phyloP scores from a whole-genome alignment of 805 yeast genomes.

The Candida suzukii region DNA sequence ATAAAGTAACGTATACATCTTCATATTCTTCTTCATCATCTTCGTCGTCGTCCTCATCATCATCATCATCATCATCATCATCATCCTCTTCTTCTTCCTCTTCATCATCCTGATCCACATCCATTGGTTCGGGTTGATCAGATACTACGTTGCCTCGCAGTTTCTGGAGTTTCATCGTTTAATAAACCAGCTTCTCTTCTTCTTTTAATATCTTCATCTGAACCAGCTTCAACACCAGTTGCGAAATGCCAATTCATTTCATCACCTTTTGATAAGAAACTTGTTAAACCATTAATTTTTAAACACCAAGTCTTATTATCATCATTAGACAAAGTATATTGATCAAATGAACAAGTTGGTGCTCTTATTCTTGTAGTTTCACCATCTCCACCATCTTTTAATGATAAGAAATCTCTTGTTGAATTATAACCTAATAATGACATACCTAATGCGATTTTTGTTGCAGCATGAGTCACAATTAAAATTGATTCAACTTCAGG shows the following conservation, averaged over 20 bases:
- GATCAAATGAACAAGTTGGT: conserved; percentile 82
- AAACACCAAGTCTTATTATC: conserved; percentile 46
- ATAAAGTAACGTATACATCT: conserved; percentile 49
- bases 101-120: neutral
- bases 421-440: conserved; percentile 48
- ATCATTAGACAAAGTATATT: conserved; percentile 36
- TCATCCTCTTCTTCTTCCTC: conserved; percentile 13
- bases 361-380: conserved; percentile 42
- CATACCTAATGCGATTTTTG: conserved; percentile 84
- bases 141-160: conserved; percentile 19
- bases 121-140: conserved; percentile 1
- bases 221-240: conserved; percentile 75
- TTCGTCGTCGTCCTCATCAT: neutral
- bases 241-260: conserved; percentile 92
- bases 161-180: neutral
- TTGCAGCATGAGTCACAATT: conserved; percentile 89
- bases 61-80: conserved; percentile 21
- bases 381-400: conserved; percentile 33
- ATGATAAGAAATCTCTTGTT: conserved; percentile 46
- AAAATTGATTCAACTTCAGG: conserved; percentile 61
- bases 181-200: conserved; percentile 24
- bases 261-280: conserved; percentile 68
- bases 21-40: conserved; percentile 27
- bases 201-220: conserved; percentile 72
- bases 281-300: conserved; percentile 65